A percentile compares a stretch with the other conserved stretches of the same genome.
phyloP scores from a whole-genome alignment of 1,284 basidiomycete genomes.

The Boletus calvinii region DNA sequence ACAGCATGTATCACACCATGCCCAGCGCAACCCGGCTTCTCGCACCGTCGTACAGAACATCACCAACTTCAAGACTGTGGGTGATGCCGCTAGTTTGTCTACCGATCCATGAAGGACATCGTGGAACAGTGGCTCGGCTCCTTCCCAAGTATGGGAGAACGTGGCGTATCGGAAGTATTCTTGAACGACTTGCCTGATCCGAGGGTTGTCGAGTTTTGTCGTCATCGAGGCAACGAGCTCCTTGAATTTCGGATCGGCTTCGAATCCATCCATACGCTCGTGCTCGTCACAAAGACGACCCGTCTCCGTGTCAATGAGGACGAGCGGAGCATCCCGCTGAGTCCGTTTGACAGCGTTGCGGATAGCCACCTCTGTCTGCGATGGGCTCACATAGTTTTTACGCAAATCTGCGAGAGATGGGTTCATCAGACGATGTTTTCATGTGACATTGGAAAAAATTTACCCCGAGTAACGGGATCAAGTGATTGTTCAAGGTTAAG shows the following conservation, averaged over 20 bases:
- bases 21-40: neutral
- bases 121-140: neutral
- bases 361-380: constrained; percentile 4
- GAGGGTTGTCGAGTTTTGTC: neutral
- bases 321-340: neutral
- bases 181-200: neutral
- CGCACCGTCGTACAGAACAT: constrained; percentile 1
- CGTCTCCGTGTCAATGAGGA: neutral
- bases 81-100: neutral
- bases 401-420: neutral
- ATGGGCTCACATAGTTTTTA: constrained; percentile 1
- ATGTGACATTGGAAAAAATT: neutral
- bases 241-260: neutral
- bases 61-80: neutral
- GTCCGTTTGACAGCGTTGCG: neutral
- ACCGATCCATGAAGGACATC: neutral
- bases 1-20: constrained; percentile 1
- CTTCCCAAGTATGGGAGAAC: constrained; percentile 9
- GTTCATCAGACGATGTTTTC: neutral
- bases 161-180: constrained; percentile 4
- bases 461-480: neutral
- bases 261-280: neutral
- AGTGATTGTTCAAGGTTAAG: neutral
- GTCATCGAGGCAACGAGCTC: neutral
- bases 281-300: neutral